These are phyloP conservation scores for Taphrina pruni DNA, from an alignment of 1,139 yeast genomes.

Conservation along the genomic window DNA sequence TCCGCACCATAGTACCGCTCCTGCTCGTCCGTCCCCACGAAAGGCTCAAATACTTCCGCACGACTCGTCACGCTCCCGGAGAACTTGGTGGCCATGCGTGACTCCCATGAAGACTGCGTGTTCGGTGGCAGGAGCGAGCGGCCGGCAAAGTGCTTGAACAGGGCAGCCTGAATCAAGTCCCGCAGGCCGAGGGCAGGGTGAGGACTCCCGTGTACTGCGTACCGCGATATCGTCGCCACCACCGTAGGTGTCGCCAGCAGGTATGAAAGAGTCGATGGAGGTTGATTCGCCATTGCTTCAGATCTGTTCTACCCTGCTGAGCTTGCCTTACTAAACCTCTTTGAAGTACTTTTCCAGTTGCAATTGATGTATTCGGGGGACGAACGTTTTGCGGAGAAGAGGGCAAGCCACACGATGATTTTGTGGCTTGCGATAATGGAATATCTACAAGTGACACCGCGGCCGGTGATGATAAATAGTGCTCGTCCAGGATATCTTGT, in stretches of 20 bases:
- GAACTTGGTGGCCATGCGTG: constrained; percentile 2
- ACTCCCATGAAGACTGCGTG: not conserved
- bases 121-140: constrained; percentile 2
- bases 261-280: constrained; percentile 8
- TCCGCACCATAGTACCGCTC: constrained; percentile 2
- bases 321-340: too few species aligned
- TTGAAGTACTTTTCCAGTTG: too few species aligned
- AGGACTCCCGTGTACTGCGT: constrained; percentile 17
- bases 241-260: constrained; percentile 15
- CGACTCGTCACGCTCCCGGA: constrained; percentile 8
- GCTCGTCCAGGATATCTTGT: too few species aligned
- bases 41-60: not conserved
- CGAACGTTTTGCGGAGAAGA: not conserved
- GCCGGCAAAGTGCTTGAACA: constrained; percentile 16
- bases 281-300: not conserved
- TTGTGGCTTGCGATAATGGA: constrained; percentile 5
- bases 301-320: too few species aligned
- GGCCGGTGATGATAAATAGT: not conserved
- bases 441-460: not conserved
- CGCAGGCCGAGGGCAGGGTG: constrained; percentile 7
- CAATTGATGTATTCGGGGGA: not conserved
- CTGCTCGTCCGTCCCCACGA: not conserved
- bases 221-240: constrained; percentile 13
- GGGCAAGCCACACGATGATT: constrained; percentile 4
- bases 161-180: constrained; percentile 22